Percentiles rank a stretch among this genome's conserved stretches.
phyloP scores from a whole-genome alignment of 306 rosid species.

The Canavalia gladiata region DNA sequence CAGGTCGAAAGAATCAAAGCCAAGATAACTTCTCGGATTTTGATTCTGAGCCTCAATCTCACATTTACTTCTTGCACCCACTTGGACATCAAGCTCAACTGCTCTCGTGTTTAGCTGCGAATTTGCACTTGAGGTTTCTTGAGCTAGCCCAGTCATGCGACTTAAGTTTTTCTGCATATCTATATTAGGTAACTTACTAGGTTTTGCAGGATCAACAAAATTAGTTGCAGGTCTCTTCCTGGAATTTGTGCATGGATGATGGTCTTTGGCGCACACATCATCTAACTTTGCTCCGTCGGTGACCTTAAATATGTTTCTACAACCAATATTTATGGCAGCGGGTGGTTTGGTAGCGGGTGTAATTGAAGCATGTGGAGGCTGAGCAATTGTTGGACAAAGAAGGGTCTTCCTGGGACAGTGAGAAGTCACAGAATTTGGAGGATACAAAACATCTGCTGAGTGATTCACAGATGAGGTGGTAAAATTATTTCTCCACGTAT shows the following conservation, averaged over 20 bases:
- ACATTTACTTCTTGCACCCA: conserved; percentile 49
- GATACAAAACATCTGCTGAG: conserved; percentile 51
- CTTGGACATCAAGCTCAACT: conserved; percentile 43
- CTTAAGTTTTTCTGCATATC: conserved; percentile 51
- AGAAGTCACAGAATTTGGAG: conserved; percentile 48
- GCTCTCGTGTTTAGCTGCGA: conserved; percentile 43
- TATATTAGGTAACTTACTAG: conserved; percentile 48
- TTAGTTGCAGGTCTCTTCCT: conserved; percentile 51
- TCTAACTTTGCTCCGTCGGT: conserved; percentile 61
- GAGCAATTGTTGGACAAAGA: conserved; percentile 48
- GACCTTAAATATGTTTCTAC: conserved; percentile 49
- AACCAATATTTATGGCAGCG: conserved; percentile 48
- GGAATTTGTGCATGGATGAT: conserved; percentile 52
- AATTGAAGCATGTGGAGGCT: conserved; percentile 52
- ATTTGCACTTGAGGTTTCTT: conserved; percentile 42
- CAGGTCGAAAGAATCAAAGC: conserved; percentile 44
- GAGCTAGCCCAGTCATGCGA: conserved; percentile 40
- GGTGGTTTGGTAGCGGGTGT: conserved; percentile 51
- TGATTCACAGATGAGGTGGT: conserved; percentile 50
- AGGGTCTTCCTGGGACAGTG: conserved; percentile 53
- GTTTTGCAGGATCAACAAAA: conserved; percentile 50
- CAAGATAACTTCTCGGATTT: conserved; percentile 40
- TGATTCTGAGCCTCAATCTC: conserved; percentile 43
- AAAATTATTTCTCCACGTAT: conserved; percentile 49
- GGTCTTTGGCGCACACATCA: conserved; percentile 53